Evolutionary conservation across 345 rosid species (phyloP), one percentile per base, ranked within the genome.

Genomic region (Punica granatum): DNA sequence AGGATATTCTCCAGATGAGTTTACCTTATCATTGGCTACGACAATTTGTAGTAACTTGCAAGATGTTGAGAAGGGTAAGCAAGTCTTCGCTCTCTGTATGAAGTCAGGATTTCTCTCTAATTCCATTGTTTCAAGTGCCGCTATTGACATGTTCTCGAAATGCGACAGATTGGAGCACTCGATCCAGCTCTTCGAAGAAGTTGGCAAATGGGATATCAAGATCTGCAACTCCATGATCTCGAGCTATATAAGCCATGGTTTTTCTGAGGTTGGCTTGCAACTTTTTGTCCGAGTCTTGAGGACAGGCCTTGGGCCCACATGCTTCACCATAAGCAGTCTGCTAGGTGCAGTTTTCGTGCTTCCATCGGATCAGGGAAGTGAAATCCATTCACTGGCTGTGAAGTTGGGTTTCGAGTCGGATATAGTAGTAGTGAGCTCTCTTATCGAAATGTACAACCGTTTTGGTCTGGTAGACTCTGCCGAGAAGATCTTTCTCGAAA

Each of bases 161-260:
- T 86, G 94, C 85, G 76, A 85, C 86, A 85, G 88, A 85, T 82
- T 89, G 82, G 84, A 76, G 73, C 84, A 84, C 71, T 83, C 98
- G 3, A 74, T 92, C 71, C 79, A 60, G 73, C 72, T 85, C 77
- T 89, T 89, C 65, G 72, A 66, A 35, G 76, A 87, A 56, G 68
- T 77, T 36, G 72, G 73, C 64, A 73, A 43, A 32, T 81, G 88
- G 86, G 87, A 89, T 74, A 79, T 82, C 32, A 79, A 80, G 28
- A 58, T 75, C 51, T 84, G 78, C 69, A 83, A 77, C 74, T 85
- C 90, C 28, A 77, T 92, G 86, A 77, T 92, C 34, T 77, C 88
- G 53, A 76, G 90, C 69, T 85, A 80, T 79, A 78, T 80, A 13
- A 75, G 70, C 75, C 82, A 81, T 75, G 84, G 83, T n/a, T 82